Conservation (phyloP, 2,329 filamentous ascomycete genomes). For the Verticillium nonalfalfae region DNA sequence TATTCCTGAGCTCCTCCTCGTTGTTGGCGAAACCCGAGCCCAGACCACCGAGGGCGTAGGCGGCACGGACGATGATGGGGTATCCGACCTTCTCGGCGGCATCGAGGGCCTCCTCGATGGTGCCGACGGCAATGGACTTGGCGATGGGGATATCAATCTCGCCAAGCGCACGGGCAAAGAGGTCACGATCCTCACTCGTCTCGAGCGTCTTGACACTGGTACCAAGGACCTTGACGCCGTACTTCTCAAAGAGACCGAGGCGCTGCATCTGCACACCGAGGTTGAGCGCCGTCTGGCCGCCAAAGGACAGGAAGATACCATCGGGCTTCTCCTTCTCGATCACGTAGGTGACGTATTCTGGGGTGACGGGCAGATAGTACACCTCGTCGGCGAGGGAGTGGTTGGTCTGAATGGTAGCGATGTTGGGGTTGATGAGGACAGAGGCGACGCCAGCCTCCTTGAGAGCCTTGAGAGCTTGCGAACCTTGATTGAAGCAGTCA, state of each 20-base stretch:
- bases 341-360: slow-evolving; percentile 95
- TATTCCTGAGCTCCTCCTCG: slow-evolving; percentile 85
- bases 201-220: slow-evolving; percentile 92
- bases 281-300: slow-evolving; percentile 95
- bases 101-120: slow-evolving; percentile 84
- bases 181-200: slow-evolving; percentile 90
- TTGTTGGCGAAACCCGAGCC: slow-evolving; percentile 96
- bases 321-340: slow-evolving; percentile 95
- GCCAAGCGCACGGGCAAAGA: slow-evolving; percentile 91
- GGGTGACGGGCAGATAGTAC: slow-evolving; percentile 95
- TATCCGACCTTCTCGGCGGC: slow-evolving; percentile 87
- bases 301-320: slow-evolving; percentile 95
- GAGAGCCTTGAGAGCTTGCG: slow-evolving; percentile 91
- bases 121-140: slow-evolving; percentile 87
- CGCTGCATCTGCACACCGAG: slow-evolving; percentile 96
- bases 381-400: slow-evolving; percentile 95
- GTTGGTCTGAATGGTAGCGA: slow-evolving; percentile 96
- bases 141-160: slow-evolving; percentile 98
- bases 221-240: slow-evolving; percentile 90
- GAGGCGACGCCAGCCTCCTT: slow-evolving; percentile 92
- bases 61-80: slow-evolving; percentile 95
- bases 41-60: slow-evolving; percentile 91
- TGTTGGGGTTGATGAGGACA: slow-evolving; percentile 95
- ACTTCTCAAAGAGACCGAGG: slow-evolving; percentile 90
- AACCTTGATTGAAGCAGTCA: slow-evolving; percentile 50